Evolutionary conservation across 495 filamentous ascomycete genomes (phyloP), one percentile per base, ranked within the genome.

Genomic region (Talaromyces borbonicus): DNA sequence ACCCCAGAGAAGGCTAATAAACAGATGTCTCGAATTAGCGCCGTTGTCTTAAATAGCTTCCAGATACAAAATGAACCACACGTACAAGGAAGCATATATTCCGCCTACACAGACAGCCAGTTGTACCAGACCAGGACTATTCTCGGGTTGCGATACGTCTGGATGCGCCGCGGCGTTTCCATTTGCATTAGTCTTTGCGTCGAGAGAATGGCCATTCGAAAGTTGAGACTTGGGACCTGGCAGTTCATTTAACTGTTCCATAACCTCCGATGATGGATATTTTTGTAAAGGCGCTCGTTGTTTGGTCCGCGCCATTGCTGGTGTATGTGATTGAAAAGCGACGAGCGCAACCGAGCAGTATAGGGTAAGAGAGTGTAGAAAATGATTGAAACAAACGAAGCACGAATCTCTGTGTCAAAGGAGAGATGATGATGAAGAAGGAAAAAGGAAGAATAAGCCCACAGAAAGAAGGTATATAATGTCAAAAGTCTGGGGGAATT

Each of bases 1-100:
- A 33, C 85, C 92, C 92, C 92, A 98, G 37, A 88, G 85, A 2
- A 98, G 73, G 63, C 92, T 96, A 46, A n/a, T n/a, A n/a, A n/a
- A n/a, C n/a, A n/a, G n/a, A 35, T 29, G 20, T 1, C 18, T 15
- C n/a, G 8, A 39, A 20, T 23, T 39, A 43, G 23, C 11, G 11
- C n/a, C 5, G 27, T 24, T 26, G 24, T 6, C 40, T 12, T 9
- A 14, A 38, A 8, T 20, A 38, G 16, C 19, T 38, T 4, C 0
- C 8, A 22, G 22, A 8, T 22, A 24, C 24, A 22, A 47, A n/a
- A 52, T 38, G 5, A 20, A 4, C 5, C 8, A 29, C 35, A 67
- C 83, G 56, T 78, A 96, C 92, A 98, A 98, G 32, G 87, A 90
- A 27, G 79, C 85, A 59, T 97, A 98, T 50, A 98, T 98, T 39